Evolutionary conservation across 306 rosid genomes (phyloP).

Genomic region (Cicer bijugum): DNA sequence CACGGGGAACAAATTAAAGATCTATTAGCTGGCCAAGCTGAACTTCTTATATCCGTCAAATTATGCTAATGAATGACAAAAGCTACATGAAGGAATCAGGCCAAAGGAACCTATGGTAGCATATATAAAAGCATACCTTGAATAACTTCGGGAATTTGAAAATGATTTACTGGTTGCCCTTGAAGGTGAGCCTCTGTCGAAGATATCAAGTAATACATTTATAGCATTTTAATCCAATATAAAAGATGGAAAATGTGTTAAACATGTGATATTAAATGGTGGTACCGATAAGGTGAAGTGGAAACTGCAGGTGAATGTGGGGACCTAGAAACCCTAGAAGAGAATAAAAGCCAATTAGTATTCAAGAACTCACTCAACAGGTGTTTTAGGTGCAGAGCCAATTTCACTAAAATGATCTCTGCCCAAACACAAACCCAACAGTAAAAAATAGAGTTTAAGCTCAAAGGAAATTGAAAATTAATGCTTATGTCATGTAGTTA

Average conservation of each 20-base stretch:
- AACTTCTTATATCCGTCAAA: constrained; percentile 20
- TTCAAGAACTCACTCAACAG: constrained; percentile 23
- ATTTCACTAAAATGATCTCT: constrained; percentile 25
- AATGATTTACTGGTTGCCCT: constrained; percentile 66
- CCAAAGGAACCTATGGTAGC: constrained; percentile 15
- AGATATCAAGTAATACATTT: constrained; percentile 33
- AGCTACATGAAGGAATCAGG: constrained; percentile 4
- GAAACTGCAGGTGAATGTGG: constrained; percentile 57
- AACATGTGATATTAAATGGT: constrained; percentile 15
- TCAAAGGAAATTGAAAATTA: background rate
- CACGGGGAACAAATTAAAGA: constrained; percentile 18
- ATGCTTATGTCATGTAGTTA: background rate
- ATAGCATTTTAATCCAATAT: constrained; percentile 37
- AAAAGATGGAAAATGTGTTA: constrained; percentile 1
- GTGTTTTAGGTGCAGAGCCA: constrained; percentile 6
- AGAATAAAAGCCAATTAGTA: constrained; percentile 37
- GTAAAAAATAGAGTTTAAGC: constrained; percentile 33
- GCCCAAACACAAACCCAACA: constrained; percentile 14
- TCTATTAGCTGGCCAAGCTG: constrained; percentile 10
- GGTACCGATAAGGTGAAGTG: constrained; percentile 56
- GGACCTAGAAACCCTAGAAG: constrained; percentile 60
- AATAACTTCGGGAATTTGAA: constrained; percentile 65
- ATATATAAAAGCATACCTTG: constrained; percentile 52
- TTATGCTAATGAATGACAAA: constrained; percentile 11
- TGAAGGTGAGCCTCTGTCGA: constrained; percentile 57